A percentile compares a stretch with the other conserved stretches of the same genome.
phyloP scores from a whole-genome alignment of 2,329 filamentous ascomycete species.

The Venturia pyrina region DNA sequence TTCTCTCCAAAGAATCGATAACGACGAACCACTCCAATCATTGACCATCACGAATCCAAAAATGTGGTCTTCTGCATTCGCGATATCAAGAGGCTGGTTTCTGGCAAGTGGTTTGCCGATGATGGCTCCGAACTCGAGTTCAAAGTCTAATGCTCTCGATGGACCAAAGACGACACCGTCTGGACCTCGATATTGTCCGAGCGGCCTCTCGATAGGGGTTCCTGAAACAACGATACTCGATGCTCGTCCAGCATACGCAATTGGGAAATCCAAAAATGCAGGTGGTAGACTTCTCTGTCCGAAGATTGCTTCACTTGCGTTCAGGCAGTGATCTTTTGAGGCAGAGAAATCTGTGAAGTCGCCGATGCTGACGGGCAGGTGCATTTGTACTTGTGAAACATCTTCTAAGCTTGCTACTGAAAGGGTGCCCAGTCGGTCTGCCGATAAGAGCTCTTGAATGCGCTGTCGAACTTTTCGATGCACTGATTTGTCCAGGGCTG shows the following conservation, averaged over 20 bases:
- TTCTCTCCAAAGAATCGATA: slow-evolving; percentile 15
- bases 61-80: slow-evolving; percentile 42
- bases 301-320: slow-evolving; percentile 35
- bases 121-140: slow-evolving; percentile 39
- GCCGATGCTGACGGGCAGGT: slow-evolving; percentile 45
- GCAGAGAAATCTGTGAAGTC: slow-evolving; percentile 52
- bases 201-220: slow-evolving; percentile 37
- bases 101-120: slow-evolving; percentile 31
- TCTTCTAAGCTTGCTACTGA: neutral
- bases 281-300: slow-evolving; percentile 32
- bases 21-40: slow-evolving; percentile 37
- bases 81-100: slow-evolving; percentile 30
- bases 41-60: slow-evolving; percentile 55
- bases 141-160: slow-evolving; percentile 35
- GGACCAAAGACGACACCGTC: slow-evolving; percentile 35
- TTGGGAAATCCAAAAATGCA: slow-evolving; percentile 38
- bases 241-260: slow-evolving; percentile 46
- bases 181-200: slow-evolving; percentile 31
- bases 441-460: slow-evolving; percentile 28
- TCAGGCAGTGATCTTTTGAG: slow-evolving; percentile 43
- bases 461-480: slow-evolving; percentile 31
- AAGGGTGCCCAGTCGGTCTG: neutral
- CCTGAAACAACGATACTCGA: slow-evolving; percentile 43
- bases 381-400: slow-evolving; percentile 22
- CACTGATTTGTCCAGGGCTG: slow-evolving; percentile 31